Base-by-base conservation (phyloP, 164 flowering plant genomes). In the Umbellularia californica region DNA sequence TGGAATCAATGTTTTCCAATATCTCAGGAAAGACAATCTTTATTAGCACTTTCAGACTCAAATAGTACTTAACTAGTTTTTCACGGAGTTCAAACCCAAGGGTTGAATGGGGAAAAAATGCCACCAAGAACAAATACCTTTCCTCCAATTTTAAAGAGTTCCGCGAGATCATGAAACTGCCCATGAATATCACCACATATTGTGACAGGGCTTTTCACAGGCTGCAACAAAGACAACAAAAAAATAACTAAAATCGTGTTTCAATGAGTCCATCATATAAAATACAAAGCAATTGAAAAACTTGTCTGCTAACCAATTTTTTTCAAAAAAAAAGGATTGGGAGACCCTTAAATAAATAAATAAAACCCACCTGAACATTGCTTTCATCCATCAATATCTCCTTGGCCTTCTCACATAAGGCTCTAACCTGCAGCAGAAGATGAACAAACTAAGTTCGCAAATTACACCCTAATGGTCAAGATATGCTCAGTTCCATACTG, bases 101-200 rank as follows among this genome's bases (percentile, higher is more conserved):
- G 25, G 23, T 51, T 70, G 22, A 63, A 64, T 55, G 47, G 11
- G 33, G 25, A 25, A 64, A 33, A 63, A 24, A 75, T 64, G 25
- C 71, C 65, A 22, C 17, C 25, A 50, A 35, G 22, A 72, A 12
- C 71, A 74, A 75, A 12, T 89, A 92, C 98, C 95, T 90, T 89
- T 68, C 98, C 98, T 60, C 98, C 98, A 83, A 94, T 94, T 72
- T 93, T 89, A 75, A 94, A 94, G 78, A 92, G 98, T 79, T 94
- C 98, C 10, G 95, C 94, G 79, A 94, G 97, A 82, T 94, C 98
- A 85, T 94, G 97, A 73, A 94, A 92, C 72, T 94, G 96, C 60
- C 98, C 98, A 82, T 94, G 98, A 74, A 94, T 94, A 78, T 94
- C 98, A 75, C 98, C 97, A 78, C 98, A 94, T 10, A 94, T 94